A percentile compares a stretch with the other conserved stretches of the same genome.
phyloP scores from a whole-genome alignment of 257 asterid genomes.

The Capsicum pubescens region DNA sequence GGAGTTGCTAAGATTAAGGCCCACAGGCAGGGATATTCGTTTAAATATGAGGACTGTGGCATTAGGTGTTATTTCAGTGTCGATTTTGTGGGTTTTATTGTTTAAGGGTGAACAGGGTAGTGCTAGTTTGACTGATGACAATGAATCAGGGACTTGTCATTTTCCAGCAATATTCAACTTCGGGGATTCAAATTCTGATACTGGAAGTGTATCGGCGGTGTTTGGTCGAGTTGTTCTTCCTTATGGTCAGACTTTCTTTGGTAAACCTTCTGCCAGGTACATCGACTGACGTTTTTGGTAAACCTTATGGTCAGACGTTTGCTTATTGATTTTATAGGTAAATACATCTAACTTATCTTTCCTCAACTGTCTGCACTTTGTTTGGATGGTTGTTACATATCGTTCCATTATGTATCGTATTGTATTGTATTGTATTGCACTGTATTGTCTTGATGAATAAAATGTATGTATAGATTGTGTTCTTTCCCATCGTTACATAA shows the following conservation, averaged over 20 bases:
- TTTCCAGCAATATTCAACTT: constrained; percentile 37
- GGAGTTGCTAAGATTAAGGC: too few species aligned
- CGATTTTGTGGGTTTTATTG: background rate
- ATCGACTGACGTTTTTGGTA: background rate
- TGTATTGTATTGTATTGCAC: too few species aligned
- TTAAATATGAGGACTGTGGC: too few species aligned
- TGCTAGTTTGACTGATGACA: background rate
- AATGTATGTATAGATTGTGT: too few species aligned
- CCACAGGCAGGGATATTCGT: too few species aligned
- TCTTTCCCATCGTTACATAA: too few species aligned
- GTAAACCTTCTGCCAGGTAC: constrained; percentile 31
- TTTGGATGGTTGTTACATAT: too few species aligned
- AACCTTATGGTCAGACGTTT: constrained; percentile 6
- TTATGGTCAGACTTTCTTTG: constrained; percentile 28
- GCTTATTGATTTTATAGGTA: constrained; percentile 30
- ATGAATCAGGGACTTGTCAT: constrained; percentile 1
- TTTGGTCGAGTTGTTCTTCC: constrained; percentile 13
- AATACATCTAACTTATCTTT: too few species aligned
- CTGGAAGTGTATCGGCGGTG: constrained; percentile 24
- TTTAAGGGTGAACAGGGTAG: background rate
- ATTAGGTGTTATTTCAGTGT: too few species aligned
- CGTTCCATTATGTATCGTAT: too few species aligned
- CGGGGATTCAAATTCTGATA: constrained; percentile 35
- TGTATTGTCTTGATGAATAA: too few species aligned
- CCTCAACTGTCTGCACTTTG: background rate